Evolutionary conservation across 257 asterid genomes (phyloP).

Genomic region (Plantago major): DNA sequence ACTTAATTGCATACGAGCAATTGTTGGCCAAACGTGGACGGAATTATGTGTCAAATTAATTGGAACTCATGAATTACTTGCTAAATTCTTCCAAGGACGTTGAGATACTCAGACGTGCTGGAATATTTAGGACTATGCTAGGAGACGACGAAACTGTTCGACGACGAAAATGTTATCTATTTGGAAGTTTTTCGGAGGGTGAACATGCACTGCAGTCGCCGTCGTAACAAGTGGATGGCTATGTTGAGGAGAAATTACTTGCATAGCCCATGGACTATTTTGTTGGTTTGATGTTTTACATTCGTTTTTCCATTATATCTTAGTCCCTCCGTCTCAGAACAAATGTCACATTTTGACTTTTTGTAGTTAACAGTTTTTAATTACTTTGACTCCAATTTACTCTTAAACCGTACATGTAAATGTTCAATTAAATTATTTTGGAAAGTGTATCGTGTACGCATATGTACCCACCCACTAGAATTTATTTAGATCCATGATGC

Average conservation of each 20-base stretch:
- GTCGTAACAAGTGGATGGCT: constrained; percentile 26
- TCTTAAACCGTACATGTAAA: too few relatives aligned
- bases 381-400: too few relatives aligned
- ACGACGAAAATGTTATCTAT: constrained; percentile 23
- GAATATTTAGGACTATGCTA: constrained; percentile 21
- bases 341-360: too few relatives aligned
- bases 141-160: constrained; percentile 32
- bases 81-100: constrained; percentile 22
- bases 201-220: constrained; percentile 13
- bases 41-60: constrained; percentile 28
- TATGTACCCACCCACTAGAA: too few relatives aligned
- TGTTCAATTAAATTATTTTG: too few relatives aligned
- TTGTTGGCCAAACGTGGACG: constrained; percentile 20
- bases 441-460: too few relatives aligned
- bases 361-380: too few relatives aligned
- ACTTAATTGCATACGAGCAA: constrained; percentile 30
- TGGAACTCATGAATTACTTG: constrained; percentile 25
- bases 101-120: constrained; percentile 20
- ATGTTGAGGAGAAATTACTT: constrained; percentile 34
- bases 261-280: constrained; percentile 27
- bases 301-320: too few relatives aligned
- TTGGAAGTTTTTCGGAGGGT: constrained; percentile 14
- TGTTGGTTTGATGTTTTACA: too few relatives aligned
- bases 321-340: too few relatives aligned
- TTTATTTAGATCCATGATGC: too few relatives aligned